These are phyloP conservation scores for Parietichytrium sp. DNA, from an alignment of 108 stramenopile genomes.

Conservation along the genomic window DNA sequence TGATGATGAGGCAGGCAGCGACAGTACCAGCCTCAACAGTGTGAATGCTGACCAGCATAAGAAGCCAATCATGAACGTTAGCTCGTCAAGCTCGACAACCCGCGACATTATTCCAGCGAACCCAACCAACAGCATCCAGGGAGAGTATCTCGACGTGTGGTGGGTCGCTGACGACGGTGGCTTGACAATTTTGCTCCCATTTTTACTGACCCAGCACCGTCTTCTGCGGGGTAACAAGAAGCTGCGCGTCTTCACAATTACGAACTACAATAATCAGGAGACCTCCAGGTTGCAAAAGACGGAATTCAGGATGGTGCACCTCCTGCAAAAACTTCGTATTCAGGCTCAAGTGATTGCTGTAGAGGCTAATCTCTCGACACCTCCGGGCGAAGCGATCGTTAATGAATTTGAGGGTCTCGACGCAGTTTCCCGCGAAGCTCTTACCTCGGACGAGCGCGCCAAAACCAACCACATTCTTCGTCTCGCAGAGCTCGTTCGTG, in stretches of 20 bases:
- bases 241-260: constrained; percentile 36
- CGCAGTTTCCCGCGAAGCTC: not conserved
- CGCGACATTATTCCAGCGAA: not conserved
- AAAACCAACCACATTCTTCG: constrained; percentile 24
- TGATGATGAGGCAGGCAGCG: not conserved
- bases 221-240: not conserved
- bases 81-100: not conserved
- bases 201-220: not conserved
- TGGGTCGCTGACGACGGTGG: constrained; percentile 45
- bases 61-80: too few relatives aligned
- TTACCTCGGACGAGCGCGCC: constrained; percentile 13
- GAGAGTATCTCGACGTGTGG: constrained; percentile 39
- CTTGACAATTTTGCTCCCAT: constrained; percentile 37
- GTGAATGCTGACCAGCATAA: too few relatives aligned
- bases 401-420: constrained; percentile 16
- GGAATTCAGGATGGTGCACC: constrained; percentile 1
- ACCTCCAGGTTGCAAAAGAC: constrained; percentile 9
- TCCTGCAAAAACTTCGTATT: constrained; percentile 27
- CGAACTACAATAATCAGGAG: not conserved
- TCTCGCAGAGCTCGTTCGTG: not conserved
- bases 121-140: not conserved
- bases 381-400: not conserved
- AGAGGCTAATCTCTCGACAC: not conserved
- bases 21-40: not conserved
- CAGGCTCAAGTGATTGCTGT: constrained; percentile 19